Conservation (phyloP, 768 basidiomycete species). For the Multifurca ochricompacta region DNA sequence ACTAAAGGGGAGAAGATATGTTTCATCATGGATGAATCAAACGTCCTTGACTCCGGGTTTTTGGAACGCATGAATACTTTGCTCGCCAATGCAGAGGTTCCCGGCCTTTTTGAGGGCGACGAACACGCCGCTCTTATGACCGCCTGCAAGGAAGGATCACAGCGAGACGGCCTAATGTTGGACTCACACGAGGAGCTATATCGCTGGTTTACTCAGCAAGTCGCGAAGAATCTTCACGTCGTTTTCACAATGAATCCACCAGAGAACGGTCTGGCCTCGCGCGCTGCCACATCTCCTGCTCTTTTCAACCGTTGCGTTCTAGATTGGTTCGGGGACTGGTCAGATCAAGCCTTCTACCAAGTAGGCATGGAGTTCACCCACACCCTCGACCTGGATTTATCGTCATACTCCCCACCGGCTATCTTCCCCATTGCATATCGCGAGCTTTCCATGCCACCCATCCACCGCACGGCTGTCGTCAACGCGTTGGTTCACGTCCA, state of each 20-base stretch:
- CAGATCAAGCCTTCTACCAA: slow-evolving; percentile 96
- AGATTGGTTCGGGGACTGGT: slow-evolving; percentile 99
- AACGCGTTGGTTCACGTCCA: slow-evolving; percentile 94
- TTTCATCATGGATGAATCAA: slow-evolving; percentile 99
- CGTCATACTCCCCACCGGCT: slow-evolving; percentile 68
- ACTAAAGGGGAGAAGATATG: slow-evolving; percentile 99
- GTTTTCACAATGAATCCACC: slow-evolving; percentile 99
- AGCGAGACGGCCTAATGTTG: slow-evolving; percentile 95
- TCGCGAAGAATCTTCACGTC: slow-evolving; percentile 95
- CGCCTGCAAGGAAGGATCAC: slow-evolving; percentile 98
- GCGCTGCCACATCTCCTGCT: slow-evolving; percentile 95
- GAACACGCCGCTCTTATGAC: slow-evolving; percentile 98
- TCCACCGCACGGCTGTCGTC: slow-evolving; percentile 84
- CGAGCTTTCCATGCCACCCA: slow-evolving; percentile 74
- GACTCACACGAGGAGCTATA: slow-evolving; percentile 98
- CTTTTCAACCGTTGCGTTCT: slow-evolving; percentile 98
- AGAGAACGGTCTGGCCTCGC: slow-evolving; percentile 88
- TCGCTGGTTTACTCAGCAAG: slow-evolving; percentile 98
- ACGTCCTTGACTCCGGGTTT: slow-evolving; percentile 98
- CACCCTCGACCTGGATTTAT: slow-evolving; percentile 83
- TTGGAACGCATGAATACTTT: slow-evolving; percentile 99
- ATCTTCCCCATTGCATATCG: slow-evolving; percentile 89
- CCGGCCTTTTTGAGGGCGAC: slow-evolving; percentile 99
- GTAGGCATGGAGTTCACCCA: slow-evolving; percentile 96
- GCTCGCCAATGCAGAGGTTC: slow-evolving; percentile 99